A percentile compares a stretch with the other conserved stretches of the same genome.
Conservation (phyloP, 164 flowering plant species). For the Magnolia changhungtana region DNA sequence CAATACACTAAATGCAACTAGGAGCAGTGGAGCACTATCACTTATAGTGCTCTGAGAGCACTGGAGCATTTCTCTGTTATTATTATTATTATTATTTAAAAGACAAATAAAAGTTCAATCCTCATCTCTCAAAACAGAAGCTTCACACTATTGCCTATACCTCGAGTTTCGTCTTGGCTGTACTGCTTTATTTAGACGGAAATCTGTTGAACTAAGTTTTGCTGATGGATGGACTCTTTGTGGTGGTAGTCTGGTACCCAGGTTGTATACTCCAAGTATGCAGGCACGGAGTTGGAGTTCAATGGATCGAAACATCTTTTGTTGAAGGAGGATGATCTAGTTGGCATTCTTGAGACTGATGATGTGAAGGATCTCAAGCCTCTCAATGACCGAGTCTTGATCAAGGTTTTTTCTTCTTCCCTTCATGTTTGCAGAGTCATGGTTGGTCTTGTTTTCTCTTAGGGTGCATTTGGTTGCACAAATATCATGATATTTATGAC, state of each 20-base stretch:
- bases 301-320: slow-evolving; percentile 72
- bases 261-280: slow-evolving; percentile 89
- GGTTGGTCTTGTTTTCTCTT: background rate
- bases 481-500: no score
- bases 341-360: slow-evolving; percentile 85
- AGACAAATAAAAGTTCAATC: no score
- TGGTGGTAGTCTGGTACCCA: slow-evolving; percentile 57
- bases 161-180: background rate
- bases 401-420: slow-evolving; percentile 47
- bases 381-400: slow-evolving; percentile 72
- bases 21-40: no score
- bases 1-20: no score
- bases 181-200: background rate
- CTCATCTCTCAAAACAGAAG: no score
- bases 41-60: no score
- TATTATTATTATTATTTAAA: no score
- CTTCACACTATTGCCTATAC: no score
- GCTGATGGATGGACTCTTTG: slow-evolving; percentile 5
- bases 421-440: background rate
- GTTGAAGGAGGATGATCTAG: slow-evolving; percentile 89
- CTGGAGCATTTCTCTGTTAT: no score
- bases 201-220: slow-evolving; percentile 1
- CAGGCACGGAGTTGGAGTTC: slow-evolving; percentile 89
- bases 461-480: no score
- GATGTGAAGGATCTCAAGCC: slow-evolving; percentile 89